Conservation (phyloP, 208 protist species). For the Crithidia fasciculata region DNA sequence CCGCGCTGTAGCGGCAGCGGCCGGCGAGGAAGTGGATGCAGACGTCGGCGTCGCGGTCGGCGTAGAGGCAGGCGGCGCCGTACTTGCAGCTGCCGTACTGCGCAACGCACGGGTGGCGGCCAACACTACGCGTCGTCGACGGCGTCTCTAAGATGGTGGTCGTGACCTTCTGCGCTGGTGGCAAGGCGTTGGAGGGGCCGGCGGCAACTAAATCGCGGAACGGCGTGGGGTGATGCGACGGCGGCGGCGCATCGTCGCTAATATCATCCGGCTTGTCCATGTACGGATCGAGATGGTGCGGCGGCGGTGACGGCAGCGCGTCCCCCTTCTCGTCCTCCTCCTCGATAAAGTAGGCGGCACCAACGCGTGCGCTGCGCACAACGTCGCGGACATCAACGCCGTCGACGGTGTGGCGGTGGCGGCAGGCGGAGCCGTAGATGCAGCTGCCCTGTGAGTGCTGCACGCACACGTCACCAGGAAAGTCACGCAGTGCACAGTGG, state of each 20-base stretch:
- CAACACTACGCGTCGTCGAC: not conserved
- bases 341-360: not conserved
- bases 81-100: slow-evolving; percentile 82
- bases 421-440: slow-evolving; percentile 61
- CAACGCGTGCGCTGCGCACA: not conserved
- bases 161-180: no score
- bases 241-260: slow-evolving; percentile 3
- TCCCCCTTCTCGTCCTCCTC: not conserved
- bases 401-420: slow-evolving; percentile 66
- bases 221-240: slow-evolving; percentile 30
- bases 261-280: not conserved
- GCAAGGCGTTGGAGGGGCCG: not conserved
- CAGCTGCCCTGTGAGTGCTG: slow-evolving; percentile 74
- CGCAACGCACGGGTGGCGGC: slow-evolving; percentile 69
- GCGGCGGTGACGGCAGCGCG: not conserved
- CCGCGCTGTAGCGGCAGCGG: slow-evolving; percentile 47
- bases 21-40: slow-evolving; percentile 74
- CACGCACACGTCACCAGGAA: slow-evolving; percentile 78
- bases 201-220: slow-evolving; percentile 23
- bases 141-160: no score
- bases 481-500: slow-evolving; percentile 59
- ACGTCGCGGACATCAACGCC: slow-evolving; percentile 68
- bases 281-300: not conserved
- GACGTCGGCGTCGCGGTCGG: slow-evolving; percentile 67
- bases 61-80: slow-evolving; percentile 60